Evolutionary conservation across 2,329 filamentous ascomycete species (phyloP).

Genomic region (Zelopaecilomyces penicillatus): DNA sequence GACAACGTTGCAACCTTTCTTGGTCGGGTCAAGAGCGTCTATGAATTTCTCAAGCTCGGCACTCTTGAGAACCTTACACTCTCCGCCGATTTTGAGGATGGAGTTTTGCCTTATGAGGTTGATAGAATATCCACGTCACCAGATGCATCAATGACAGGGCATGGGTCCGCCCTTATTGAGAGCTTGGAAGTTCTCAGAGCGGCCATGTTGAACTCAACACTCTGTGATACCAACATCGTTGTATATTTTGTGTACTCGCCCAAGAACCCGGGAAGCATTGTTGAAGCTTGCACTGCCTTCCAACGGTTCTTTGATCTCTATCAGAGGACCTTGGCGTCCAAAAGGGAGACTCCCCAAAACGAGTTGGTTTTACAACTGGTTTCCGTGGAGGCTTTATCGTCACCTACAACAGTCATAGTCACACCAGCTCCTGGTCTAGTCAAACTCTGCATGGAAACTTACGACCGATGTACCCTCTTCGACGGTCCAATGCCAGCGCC

Average conservation of each 20-base stretch:
- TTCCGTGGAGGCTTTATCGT: slow-evolving; percentile 59
- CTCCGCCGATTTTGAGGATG: slow-evolving; percentile 29
- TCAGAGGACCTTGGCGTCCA: slow-evolving; percentile 35
- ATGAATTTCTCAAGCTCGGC: slow-evolving; percentile 67
- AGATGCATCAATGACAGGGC: slow-evolving; percentile 31
- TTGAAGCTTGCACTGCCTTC: slow-evolving; percentile 67
- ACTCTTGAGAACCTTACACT: slow-evolving; percentile 47
- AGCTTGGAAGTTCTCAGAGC: slow-evolving; percentile 41
- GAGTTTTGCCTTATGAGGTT: slow-evolving; percentile 42
- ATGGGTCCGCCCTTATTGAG: slow-evolving; percentile 38
- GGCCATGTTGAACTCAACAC: slow-evolving; percentile 33
- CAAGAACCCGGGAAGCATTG: slow-evolving; percentile 49
- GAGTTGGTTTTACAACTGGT: slow-evolving; percentile 74
- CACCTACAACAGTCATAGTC: slow-evolving; percentile 53
- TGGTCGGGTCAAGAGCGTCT: slow-evolving; percentile 58
- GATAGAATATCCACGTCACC: slow-evolving; percentile 36
- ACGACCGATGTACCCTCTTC: slow-evolving; percentile 62
- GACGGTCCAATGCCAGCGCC: slow-evolving; percentile 53
- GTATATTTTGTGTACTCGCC: slow-evolving; percentile 70
- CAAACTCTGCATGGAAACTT: slow-evolving; percentile 63
- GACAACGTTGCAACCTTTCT: slow-evolving; percentile 57
- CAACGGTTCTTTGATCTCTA: slow-evolving; percentile 59
- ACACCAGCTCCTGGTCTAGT: slow-evolving; percentile 51
- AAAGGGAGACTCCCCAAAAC: slow-evolving; percentile 37
- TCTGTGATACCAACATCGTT: slow-evolving; percentile 54